A percentile compares a stretch with the other conserved stretches of the same genome.
Conservation (phyloP, 345 rosid species). For the Clarkia xantiana region DNA sequence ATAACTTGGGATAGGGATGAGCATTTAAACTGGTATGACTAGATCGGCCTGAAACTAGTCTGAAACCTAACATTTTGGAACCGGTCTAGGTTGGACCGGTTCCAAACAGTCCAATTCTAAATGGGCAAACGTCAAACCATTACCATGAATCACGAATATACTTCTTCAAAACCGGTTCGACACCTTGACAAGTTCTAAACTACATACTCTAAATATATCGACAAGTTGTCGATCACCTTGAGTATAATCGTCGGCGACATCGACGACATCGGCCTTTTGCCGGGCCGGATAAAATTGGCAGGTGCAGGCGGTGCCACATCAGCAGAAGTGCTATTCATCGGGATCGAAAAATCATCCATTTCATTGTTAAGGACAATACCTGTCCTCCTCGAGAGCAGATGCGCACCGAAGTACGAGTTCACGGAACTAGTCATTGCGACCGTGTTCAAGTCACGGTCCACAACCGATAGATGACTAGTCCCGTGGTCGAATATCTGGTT, state of each 20-base stretch:
- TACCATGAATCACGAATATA: too few relatives aligned
- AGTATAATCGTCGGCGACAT: slow-evolving; percentile 47
- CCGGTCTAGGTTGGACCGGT: too few relatives aligned
- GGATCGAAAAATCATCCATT: slow-evolving; percentile 56
- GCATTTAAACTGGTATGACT: too few relatives aligned
- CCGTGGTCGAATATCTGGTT: slow-evolving; percentile 41
- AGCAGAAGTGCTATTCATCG: background rate
- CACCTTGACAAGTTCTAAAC: too few relatives aligned
- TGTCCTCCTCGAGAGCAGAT: slow-evolving; percentile 31
- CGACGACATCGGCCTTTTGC: slow-evolving; percentile 55
- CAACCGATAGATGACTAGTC: slow-evolving; percentile 44
- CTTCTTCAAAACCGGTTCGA: too few relatives aligned
- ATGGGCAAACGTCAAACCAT: too few relatives aligned
- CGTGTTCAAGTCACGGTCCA: slow-evolving; percentile 33
- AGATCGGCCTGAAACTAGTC: too few relatives aligned
- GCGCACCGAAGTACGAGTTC: slow-evolving; percentile 41
- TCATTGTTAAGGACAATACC: slow-evolving; percentile 57
- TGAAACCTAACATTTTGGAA: too few relatives aligned
- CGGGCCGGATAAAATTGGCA: slow-evolving; percentile 35
- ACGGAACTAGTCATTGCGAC: slow-evolving; percentile 51
- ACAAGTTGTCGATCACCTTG: slow-evolving; percentile 29
- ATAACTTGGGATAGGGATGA: too few relatives aligned
- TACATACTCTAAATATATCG: too few relatives aligned
- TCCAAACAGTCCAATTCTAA: too few relatives aligned
- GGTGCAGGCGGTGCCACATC: slow-evolving; percentile 31